These are phyloP conservation scores for Candida maris DNA, from an alignment of 805 yeast genomes.

Conservation along the genomic window DNA sequence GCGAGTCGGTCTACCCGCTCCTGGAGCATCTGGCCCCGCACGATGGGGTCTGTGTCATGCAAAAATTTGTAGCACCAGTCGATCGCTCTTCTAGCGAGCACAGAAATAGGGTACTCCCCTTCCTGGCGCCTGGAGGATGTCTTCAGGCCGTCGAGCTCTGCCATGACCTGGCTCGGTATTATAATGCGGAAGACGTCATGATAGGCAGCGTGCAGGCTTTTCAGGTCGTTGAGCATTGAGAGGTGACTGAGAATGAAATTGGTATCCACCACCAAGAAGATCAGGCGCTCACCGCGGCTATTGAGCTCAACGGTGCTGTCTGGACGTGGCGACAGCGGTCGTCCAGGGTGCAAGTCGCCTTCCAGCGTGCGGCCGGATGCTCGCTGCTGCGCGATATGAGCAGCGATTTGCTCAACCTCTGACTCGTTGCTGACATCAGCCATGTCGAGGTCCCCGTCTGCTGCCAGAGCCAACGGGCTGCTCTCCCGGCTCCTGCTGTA, in stretches of 20 bases:
- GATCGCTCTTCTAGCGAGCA: conserved; percentile 63
- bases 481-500: no score
- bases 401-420: conserved; percentile 16
- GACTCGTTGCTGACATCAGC: conserved; percentile 15
- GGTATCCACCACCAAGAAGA: conserved; percentile 68
- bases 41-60: conserved; percentile 46
- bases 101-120: conserved; percentile 23
- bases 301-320: neutral
- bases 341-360: no score
- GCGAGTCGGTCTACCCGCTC: conserved; percentile 48
- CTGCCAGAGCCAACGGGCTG: no score
- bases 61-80: conserved; percentile 69
- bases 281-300: conserved; percentile 1
- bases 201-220: conserved; percentile 36
- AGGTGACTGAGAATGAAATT: conserved; percentile 76
- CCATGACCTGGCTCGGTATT: conserved; percentile 66
- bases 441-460: conserved; percentile 16
- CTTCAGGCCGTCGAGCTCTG: conserved; percentile 84
- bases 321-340: no score
- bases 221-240: conserved; percentile 50
- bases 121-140: conserved; percentile 25
- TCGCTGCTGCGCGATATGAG: conserved; percentile 7
- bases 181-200: conserved; percentile 46
- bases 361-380: no score
- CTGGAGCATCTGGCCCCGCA: conserved; percentile 60